Evolutionary conservation across 2,329 filamentous ascomycete species (phyloP), one percentile per base, ranked within the genome.

Genomic region (Penicillium sp.): DNA sequence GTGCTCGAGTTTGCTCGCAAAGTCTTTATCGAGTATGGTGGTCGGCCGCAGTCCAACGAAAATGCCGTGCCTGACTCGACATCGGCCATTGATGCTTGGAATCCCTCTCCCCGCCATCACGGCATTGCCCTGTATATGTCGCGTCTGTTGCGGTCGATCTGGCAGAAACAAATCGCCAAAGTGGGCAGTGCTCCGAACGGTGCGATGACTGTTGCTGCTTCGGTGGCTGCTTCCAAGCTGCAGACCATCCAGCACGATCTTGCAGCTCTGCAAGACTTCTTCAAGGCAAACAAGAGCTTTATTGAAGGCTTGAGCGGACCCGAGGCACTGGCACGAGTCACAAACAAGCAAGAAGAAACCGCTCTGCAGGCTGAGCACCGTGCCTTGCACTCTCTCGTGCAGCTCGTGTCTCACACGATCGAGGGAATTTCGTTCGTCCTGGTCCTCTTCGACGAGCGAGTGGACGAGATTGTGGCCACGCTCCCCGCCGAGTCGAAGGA

Each of bases 401-500:
- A 88, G 58, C 79, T 99, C 22, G 90, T 96, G 70, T 86, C 87
- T 48, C 90, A 90, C 69, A 94, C 96, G 35, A 92, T 94, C 7
- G 94, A 99, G 70, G 94, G 94, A 4, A 96, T 99, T 46, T 95
- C 92, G 0, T 99, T 99, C 63, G 90, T 96, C 4, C 80, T 92
- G 20, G 94, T 96, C 67, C 80, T 99, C 1, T 97, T 97, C 55
- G 92, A 97, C 59, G 92, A 99, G 77, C 85, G 88, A 10, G 86
- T 96, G 4, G 85, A 90, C 39, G 92, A 99, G 55, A 96, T 97
- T 42, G 86, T 92, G 58, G 77, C 85, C 5, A 80, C 89, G 4
- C 78, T 99, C 5, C 85, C 91, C 7, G 87, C 89, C 3, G 74
- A 80, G 0, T 81, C 86, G 0, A 86, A 87, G 53, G 80, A 86